Conservation (phyloP, 2,329 filamentous ascomycete species). For the Microcyclospora pomicola region DNA sequence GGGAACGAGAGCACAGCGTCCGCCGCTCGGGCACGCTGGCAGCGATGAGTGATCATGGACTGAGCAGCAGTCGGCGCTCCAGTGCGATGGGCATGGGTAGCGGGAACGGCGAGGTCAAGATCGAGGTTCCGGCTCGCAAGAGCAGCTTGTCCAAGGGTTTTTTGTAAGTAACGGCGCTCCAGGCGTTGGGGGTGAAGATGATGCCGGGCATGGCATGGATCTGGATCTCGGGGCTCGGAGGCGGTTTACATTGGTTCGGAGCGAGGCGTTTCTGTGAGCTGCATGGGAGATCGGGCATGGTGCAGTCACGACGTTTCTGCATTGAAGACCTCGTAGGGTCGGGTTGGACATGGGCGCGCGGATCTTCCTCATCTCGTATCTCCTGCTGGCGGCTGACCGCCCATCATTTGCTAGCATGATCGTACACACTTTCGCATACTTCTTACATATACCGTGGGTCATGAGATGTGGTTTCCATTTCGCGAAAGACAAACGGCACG, state of each 20-base stretch:
- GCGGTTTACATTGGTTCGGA: constrained; percentile 1
- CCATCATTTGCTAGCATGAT: too few species aligned
- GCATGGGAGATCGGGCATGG: neutral
- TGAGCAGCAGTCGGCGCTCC: constrained; percentile 28
- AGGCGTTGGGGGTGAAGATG: constrained; percentile 4
- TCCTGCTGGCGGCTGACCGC: too few species aligned
- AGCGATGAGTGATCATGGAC: constrained; percentile 31
- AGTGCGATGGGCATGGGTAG: constrained; percentile 26
- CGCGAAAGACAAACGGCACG: too few species aligned
- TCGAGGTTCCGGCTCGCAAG: constrained; percentile 26
- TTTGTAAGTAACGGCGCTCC: constrained; percentile 27
- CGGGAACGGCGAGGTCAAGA: constrained; percentile 22
- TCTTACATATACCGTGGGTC: too few species aligned
- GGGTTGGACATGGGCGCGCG: too few species aligned
- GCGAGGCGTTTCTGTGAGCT: constrained; percentile 11
- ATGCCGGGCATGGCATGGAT: neutral
- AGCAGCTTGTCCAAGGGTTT: constrained; percentile 37
- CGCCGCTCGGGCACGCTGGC: constrained; percentile 18
- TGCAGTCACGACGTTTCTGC: neutral
- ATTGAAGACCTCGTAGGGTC: neutral
- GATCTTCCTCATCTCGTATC: too few species aligned
- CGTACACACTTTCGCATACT: too few species aligned
- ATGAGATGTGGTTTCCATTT: too few species aligned
- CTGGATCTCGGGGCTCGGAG: constrained; percentile 1
- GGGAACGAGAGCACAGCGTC: constrained; percentile 40